These are phyloP conservation scores for Juglanconis oblonga DNA, from an alignment of 2,329 filamentous ascomycete species.

Conservation along the genomic window DNA sequence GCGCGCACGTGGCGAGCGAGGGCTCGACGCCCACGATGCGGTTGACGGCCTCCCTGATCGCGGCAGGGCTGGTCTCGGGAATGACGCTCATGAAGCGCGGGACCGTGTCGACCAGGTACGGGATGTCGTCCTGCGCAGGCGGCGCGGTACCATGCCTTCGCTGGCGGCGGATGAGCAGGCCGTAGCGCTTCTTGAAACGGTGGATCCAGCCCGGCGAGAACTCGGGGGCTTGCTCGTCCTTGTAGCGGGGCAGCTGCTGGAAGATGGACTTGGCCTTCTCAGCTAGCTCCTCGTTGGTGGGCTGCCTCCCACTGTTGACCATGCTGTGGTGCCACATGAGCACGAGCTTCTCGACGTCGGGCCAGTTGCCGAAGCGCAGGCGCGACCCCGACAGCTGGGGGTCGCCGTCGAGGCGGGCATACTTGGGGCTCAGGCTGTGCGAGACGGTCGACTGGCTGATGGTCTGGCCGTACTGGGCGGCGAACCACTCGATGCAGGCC, in stretches of 20 bases:
- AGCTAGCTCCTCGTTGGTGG: conserved; percentile 60
- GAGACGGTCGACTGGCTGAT: conserved; percentile 64
- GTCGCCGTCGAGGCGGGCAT: conserved; percentile 59
- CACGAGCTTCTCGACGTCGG: conserved; percentile 58
- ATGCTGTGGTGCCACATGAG: conserved; percentile 54
- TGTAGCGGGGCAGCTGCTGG: conserved; percentile 56
- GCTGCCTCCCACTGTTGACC: conserved; percentile 51
- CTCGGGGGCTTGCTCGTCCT: conserved; percentile 57
- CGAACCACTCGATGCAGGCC: conserved; percentile 63
- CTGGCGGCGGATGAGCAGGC: conserved; percentile 54
- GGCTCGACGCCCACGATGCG: conserved; percentile 55
- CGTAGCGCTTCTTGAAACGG: conserved; percentile 62
- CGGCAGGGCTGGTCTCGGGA: conserved; percentile 56
- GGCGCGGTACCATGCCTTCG: conserved; percentile 48
- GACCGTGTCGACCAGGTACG: conserved; percentile 58
- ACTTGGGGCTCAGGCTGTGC: conserved; percentile 60
- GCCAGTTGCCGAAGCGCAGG: conserved; percentile 62
- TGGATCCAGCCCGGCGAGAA: conserved; percentile 65
- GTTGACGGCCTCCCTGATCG: conserved; percentile 56
- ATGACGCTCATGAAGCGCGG: conserved; percentile 58
- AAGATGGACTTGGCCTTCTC: conserved; percentile 62
- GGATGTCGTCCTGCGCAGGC: conserved; percentile 53
- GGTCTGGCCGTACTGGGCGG: conserved; percentile 53
- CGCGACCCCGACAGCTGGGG: conserved; percentile 61
- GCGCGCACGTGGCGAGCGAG: conserved; percentile 50